Evolutionary conservation across 371 early-diverging fungal species (phyloP).

Genomic region (Syncephalastrum contaminatum): DNA sequence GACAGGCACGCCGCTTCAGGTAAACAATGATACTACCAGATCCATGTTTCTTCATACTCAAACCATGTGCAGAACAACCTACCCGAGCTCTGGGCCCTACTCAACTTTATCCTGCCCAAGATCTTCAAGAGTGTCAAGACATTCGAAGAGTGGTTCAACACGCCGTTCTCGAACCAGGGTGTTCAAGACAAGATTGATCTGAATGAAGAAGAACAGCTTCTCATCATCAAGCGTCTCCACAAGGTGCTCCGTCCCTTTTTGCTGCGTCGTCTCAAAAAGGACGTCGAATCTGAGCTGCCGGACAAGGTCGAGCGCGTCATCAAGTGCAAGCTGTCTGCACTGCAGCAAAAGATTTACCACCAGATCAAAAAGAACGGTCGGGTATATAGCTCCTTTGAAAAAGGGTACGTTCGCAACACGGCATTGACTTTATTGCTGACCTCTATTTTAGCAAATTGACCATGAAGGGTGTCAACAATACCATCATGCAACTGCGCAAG

Average conservation of each 20-base stretch:
- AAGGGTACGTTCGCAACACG: conserved; percentile 41
- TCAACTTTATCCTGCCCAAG: conserved; percentile 97
- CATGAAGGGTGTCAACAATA: conserved; percentile 91
- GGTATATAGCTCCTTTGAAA: conserved; percentile 59
- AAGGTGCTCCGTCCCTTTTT: conserved; percentile 98
- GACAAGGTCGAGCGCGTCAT: conserved; percentile 98
- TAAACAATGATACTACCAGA: conserved; percentile 13
- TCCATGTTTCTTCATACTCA: not conserved
- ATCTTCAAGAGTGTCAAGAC: conserved; percentile 94
- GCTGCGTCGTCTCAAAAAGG: conserved; percentile 97
- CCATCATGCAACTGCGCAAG: conserved; percentile 99
- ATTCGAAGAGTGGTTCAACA: conserved; percentile 99
- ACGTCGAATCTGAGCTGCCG: conserved; percentile 98
- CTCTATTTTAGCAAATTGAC: conserved; percentile 25
- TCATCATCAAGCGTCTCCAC: conserved; percentile 97
- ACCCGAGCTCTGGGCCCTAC: conserved; percentile 97
- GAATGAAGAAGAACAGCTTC: conserved; percentile 97
- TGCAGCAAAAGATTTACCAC: conserved; percentile 77
- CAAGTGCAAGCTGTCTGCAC: conserved; percentile 87
- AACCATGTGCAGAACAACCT: conserved; percentile 85
- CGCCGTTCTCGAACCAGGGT: conserved; percentile 87
- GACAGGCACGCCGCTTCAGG: conserved; percentile 99
- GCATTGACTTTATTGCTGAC: conserved; percentile 4
- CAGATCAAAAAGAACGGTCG: conserved; percentile 79
- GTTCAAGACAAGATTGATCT: conserved; percentile 88